Evolutionary conservation across 2,329 filamentous ascomycete species (phyloP).

Genomic region (Colletotrichum sp.): DNA sequence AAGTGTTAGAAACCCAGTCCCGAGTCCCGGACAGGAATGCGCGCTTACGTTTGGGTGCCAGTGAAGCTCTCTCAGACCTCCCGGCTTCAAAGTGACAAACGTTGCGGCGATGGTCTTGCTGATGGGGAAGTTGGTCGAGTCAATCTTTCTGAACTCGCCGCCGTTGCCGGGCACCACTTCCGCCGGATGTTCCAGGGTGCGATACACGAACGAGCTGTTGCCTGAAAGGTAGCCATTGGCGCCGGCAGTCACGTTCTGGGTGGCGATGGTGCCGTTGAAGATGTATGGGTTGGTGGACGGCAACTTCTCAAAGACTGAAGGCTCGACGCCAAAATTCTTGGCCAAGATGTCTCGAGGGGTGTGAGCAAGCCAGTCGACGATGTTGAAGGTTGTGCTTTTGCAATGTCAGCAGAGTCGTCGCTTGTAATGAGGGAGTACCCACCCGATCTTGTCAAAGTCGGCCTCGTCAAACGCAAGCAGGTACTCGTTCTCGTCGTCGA

Average conservation of each 20-base stretch:
- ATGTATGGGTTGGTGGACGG: slow-evolving; percentile 68
- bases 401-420: background rate
- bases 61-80: slow-evolving; percentile 68
- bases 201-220: slow-evolving; percentile 68
- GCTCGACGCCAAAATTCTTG: slow-evolving; percentile 71
- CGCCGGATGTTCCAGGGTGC: slow-evolving; percentile 58
- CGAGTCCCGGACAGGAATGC: slow-evolving; percentile 22
- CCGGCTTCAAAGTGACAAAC: slow-evolving; percentile 67
- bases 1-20: background rate
- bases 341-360: slow-evolving; percentile 68
- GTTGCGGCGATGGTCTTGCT: slow-evolving; percentile 70
- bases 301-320: slow-evolving; percentile 63
- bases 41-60: slow-evolving; percentile 69
- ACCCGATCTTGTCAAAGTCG: slow-evolving; percentile 69
- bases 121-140: slow-evolving; percentile 71
- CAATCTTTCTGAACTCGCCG: slow-evolving; percentile 67
- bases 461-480: slow-evolving; percentile 71
- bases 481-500: slow-evolving; percentile 72
- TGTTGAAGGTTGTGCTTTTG: slow-evolving; percentile 71
- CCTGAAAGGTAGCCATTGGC: slow-evolving; percentile 44
- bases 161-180: slow-evolving; percentile 66
- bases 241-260: slow-evolving; percentile 48
- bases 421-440: background rate
- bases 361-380: slow-evolving; percentile 73
- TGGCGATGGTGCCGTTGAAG: slow-evolving; percentile 58